Percentiles rank a stretch among this genome's conserved stretches.
These are phyloP conservation scores for Kwoniella mangroviensis DNA, from an alignment of 768 basidiomycete genomes.

Conservation along the genomic window DNA sequence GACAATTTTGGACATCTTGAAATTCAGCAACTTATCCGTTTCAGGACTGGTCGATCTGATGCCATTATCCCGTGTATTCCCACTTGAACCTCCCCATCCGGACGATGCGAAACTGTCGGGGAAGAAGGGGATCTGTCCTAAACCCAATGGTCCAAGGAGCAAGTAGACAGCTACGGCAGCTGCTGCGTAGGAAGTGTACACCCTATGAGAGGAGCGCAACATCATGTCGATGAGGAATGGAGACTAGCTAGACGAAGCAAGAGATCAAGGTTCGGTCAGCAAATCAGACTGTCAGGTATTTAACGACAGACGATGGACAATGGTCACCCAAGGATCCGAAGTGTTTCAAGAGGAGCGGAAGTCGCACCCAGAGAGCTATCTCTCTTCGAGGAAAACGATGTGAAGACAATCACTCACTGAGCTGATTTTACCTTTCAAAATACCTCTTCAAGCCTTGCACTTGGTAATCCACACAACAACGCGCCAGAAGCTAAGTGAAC, in stretches of 20 bases:
- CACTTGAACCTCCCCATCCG: constrained; percentile 2
- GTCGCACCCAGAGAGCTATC: too few species aligned
- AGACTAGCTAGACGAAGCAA: too few species aligned
- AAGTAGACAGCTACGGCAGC: constrained; percentile 9
- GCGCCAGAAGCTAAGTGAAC: background rate
- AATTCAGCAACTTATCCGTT: constrained; percentile 14
- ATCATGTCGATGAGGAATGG: constrained; percentile 1
- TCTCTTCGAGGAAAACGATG: too few species aligned
- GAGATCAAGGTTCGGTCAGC: too few species aligned
- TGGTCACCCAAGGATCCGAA: too few species aligned
- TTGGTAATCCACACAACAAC: background rate
- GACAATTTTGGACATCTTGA: constrained; percentile 31
- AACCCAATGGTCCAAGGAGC: constrained; percentile 13
- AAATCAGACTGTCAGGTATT: too few species aligned
- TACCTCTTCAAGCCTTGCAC: background rate
- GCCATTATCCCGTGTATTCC: constrained; percentile 25
- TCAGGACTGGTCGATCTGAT: constrained; percentile 19
- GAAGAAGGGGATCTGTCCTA: constrained; percentile 20
- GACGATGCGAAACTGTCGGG: constrained; percentile 8
- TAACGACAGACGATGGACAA: too few species aligned
- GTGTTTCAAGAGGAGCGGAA: too few species aligned
- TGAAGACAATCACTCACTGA: background rate
- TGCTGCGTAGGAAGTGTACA: constrained; percentile 12
- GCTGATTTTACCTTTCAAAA: background rate
- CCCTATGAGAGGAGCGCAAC: background rate